These are phyloP conservation scores for Wickerhamomyces bovis DNA, from an alignment of 805 yeast species.

Conservation along the genomic window DNA sequence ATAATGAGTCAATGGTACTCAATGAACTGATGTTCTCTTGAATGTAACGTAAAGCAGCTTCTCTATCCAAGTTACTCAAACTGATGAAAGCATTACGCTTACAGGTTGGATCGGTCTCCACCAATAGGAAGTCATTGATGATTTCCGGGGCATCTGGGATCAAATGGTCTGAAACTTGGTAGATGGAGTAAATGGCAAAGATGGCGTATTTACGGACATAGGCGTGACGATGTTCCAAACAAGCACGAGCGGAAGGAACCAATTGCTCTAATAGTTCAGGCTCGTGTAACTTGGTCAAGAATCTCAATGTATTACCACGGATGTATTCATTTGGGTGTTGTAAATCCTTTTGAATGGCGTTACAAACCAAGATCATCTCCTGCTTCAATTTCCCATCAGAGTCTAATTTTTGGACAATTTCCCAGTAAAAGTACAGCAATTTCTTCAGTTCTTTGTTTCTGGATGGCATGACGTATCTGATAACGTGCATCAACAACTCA, in stretches of 20 bases:
- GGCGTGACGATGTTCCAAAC: slow-evolving; percentile 95
- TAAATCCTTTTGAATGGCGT: slow-evolving; percentile 93
- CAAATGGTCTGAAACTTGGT: slow-evolving; percentile 75
- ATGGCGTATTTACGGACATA: slow-evolving; percentile 97
- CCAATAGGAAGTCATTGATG: slow-evolving; percentile 61
- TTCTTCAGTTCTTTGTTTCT: slow-evolving; percentile 87
- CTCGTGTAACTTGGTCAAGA: slow-evolving; percentile 84
- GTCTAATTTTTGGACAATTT: slow-evolving; percentile 89
- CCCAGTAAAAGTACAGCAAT: slow-evolving; percentile 94
- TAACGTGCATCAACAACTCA: slow-evolving; percentile 90
- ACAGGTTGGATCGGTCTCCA: slow-evolving; percentile 90
- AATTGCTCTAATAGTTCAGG: slow-evolving; percentile 92
- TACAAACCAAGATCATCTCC: slow-evolving; percentile 97
- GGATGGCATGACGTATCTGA: slow-evolving; percentile 96
- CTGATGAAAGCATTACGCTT: slow-evolving; percentile 93
- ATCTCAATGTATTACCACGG: slow-evolving; percentile 91
- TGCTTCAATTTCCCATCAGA: slow-evolving; percentile 88
- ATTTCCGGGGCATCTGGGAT: slow-evolving; percentile 95
- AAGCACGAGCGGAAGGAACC: slow-evolving; percentile 85
- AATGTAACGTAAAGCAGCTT: slow-evolving; percentile 74
- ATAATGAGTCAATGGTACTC: slow-evolving; percentile 66
- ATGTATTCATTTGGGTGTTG: slow-evolving; percentile 98
- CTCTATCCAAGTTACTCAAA: slow-evolving; percentile 75
- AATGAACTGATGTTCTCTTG: slow-evolving; percentile 61
- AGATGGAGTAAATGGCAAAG: slow-evolving; percentile 80